Evolutionary conservation across 139 green algal species (phyloP), one percentile per base, ranked within the genome.

Genomic region (Micractinium conductrix): DNA sequence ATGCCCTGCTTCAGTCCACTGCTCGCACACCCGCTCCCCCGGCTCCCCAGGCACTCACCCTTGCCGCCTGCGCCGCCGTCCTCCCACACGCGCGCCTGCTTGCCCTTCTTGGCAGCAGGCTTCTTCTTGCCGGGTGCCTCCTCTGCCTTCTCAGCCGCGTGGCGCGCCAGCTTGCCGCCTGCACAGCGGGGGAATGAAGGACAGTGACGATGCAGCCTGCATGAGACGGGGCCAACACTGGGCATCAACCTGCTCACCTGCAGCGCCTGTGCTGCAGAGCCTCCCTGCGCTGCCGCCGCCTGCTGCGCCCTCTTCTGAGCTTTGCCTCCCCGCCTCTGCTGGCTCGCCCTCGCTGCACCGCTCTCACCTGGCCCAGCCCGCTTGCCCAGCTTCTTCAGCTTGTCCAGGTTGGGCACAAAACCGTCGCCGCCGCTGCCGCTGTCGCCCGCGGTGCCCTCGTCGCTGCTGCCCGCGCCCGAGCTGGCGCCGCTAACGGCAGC

Each of bases 1-100:
- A n/a, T n/a, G n/a, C n/a, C n/a, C n/a, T n/a, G n/a, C n/a, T n/a
- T n/a, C n/a, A n/a, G n/a, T n/a, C n/a, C n/a, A n/a, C n/a, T n/a
- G n/a, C n/a, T n/a, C n/a, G n/a, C n/a, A n/a, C n/a, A n/a, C n/a
- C n/a, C n/a, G n/a, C n/a, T n/a, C n/a, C n/a, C n/a, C n/a, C n/a
- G n/a, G n/a, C n/a, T n/a, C n/a, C n/a, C n/a, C n/a, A n/a, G n/a
- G 48, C n/a, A 0, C 78, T 83, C 60, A 74, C 53, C 48, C 44
- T 83, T 87, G 60, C 38, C 48, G 37, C 45, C 37, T 12, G 44
- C 50, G 40, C 16, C 74, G 55, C 68, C 40, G 53, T 70, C 67
- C 45, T 71, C 60, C 88, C 86, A 92, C 63, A 79, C 79, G 44
- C 83, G 87, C 37, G 81, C 76, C 79, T 89, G 63, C 80, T 85